Percentiles rank a stretch among this genome's conserved stretches.
Evolutionary conservation across 257 asterid genomes (phyloP).

Genomic region (Nicotiana otophora): DNA sequence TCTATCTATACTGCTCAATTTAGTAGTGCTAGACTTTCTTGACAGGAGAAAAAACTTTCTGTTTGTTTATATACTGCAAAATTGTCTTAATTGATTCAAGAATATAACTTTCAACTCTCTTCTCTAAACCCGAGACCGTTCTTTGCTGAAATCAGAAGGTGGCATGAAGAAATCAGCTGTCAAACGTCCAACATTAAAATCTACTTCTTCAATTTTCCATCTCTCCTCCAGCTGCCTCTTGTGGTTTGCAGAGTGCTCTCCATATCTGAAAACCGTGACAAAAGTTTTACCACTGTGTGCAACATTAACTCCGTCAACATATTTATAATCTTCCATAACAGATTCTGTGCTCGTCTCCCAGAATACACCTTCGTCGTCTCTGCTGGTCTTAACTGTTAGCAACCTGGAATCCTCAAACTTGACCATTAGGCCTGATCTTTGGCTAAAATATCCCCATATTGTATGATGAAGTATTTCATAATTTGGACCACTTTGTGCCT

Average conservation of each 20-base stretch:
- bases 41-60: not conserved
- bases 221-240: conserved; percentile 72
- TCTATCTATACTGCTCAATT: not conserved
- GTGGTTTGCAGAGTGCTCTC: conserved; percentile 85
- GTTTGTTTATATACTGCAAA: conserved; percentile 4
- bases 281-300: conserved; percentile 78
- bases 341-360: conserved; percentile 97
- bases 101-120: not conserved
- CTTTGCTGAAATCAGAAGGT: conserved; percentile 49
- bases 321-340: conserved; percentile 67
- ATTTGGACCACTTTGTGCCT: conserved; percentile 62
- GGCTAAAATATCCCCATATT: conserved; percentile 92
- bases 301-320: conserved; percentile 76
- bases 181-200: conserved; percentile 64
- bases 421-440: conserved; percentile 79
- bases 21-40: not conserved
- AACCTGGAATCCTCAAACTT: conserved; percentile 83
- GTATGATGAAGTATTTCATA: conserved; percentile 91
- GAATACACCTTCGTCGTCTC: conserved; percentile 76
- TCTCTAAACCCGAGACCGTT: not conserved
- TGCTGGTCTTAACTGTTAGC: conserved; percentile 64
- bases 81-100: not conserved
- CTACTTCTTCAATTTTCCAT: conserved; percentile 87
- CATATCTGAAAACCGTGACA: conserved; percentile 76
- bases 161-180: conserved; percentile 71